Base-by-base conservation (phyloP, 2,329 filamentous ascomycete genomes). In the Elsinoe fawcettii region DNA sequence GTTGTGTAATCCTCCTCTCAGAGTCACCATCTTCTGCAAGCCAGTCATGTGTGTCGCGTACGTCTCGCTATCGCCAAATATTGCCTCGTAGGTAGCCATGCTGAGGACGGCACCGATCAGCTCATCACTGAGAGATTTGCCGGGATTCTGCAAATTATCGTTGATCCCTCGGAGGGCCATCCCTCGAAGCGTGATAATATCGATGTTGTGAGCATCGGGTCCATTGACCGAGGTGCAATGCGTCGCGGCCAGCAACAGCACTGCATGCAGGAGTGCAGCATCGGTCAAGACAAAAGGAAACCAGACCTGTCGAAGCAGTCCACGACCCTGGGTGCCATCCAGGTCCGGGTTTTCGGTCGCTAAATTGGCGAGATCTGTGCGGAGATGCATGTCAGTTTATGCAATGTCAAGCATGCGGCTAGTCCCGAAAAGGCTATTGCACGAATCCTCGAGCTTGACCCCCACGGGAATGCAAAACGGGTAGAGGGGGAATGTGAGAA, bases 81-180 rank as follows among this genome's bases (percentile, higher is more conserved):
- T 74, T n/a, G 76, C 75, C 62, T 80, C 77, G 63, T 77, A 80
- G 59, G 73, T 74, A 8, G 76, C 77, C 75, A 80, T 76, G 60
- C 77, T 76, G 32, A 74, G 75, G 3, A 78, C 75, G 2, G 77
- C 76, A 7, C 73, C 74, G 53, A 79, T 71, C 30, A 78, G 60
- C 12, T 71, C 71, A 61, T 79, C 75, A 59, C 66, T 72, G 5
- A 71, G 64, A 3, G 62, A 61, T 25, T 66, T 60, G 2, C 60
- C 59, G 23, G 67, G 63, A 39, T 68, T 63, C n/a, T 62, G 62
- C 27, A 78, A 65, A 8, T 68, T 67, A 4, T 66, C 59, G 59
- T 76, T 77, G 64, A 79, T 74, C 32, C 71, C 67, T 18, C 64
- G 61, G 37, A 79, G 70, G 14, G 76, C 74, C 62, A 74, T 71